Evolutionary conservation across 768 basidiomycete species (phyloP), one percentile per base, ranked within the genome.

Genomic region (Boletus insuetus): DNA sequence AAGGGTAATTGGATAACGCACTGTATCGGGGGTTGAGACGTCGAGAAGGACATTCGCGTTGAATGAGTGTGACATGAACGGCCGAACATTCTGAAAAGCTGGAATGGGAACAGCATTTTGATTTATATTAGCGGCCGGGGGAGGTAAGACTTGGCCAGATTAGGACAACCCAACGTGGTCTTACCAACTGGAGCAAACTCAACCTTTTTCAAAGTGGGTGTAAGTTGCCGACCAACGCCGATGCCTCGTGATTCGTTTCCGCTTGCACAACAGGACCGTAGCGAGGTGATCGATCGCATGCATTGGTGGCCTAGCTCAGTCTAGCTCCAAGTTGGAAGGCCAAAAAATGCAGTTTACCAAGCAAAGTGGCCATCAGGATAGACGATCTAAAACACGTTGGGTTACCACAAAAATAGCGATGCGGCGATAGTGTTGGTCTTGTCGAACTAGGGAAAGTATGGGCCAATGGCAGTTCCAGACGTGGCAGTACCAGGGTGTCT

Each of bases 201-300:
- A 35, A 35, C 34, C 34, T 35, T 35, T 35, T 35, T 35, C 34
- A 35, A 35, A 35, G 13, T 35, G 38, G 16, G 3, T 17, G 38
- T 35, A 14, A 13, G n/a, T n/a, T 19, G 38, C 38, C 17, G 38
- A 46, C 34, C 58, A 59, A 63, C 55, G 64, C 64, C 38, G 54
- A 64, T 52, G 55, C 64, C 60, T 65, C 64, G 63, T 65, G 64
- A 63, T 42, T 64, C 63, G 63, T 65, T 62, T 65, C 63, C 64
- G 60, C 38, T 35, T 11, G 55, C 29, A 8, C 29, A 29, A 29
- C 29, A 29, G 29, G 29, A 29, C 56, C 43, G 43, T n/a, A 43
- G 35, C 35, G 47, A 24, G 37, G 34, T 13, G 63, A 66, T 63
- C 55, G 57, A 66, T 63, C 51, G 17, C 22, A 20, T 19, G 6